A percentile compares a stretch with the other conserved stretches of the same genome.
Evolutionary conservation across 192 early-diverging fungal species (phyloP).

Genomic region (Linnemannia hyalina): DNA sequence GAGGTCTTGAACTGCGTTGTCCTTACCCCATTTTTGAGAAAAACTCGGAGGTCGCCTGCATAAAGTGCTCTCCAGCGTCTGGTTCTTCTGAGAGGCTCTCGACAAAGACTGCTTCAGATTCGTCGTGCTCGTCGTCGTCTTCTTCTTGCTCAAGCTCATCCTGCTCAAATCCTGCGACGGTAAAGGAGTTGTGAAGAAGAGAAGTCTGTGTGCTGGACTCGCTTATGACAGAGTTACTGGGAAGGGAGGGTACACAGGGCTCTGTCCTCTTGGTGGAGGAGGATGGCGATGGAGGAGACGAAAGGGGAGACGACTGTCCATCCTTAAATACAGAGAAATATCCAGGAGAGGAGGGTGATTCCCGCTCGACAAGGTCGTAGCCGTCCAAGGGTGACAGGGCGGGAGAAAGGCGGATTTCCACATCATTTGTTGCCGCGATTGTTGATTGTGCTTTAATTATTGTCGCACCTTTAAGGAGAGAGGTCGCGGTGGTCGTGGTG

Average conservation of each 20-base stretch:
- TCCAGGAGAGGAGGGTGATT: not conserved
- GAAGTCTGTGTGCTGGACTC: slow-evolving; percentile 8
- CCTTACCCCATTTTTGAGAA: slow-evolving; percentile 57
- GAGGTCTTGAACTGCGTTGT: not conserved
- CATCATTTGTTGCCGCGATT: not conserved
- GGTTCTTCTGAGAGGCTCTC: slow-evolving; percentile 40
- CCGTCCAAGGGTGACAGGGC: slow-evolving; percentile 3
- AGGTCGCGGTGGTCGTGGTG: not conserved
- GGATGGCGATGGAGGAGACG: not conserved
- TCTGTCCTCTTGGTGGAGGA: not conserved
- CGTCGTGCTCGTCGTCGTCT: slow-evolving; percentile 13
- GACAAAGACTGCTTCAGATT: not conserved
- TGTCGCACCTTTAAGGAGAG: too few relatives aligned
- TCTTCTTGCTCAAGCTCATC: slow-evolving; percentile 9
- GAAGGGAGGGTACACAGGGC: not conserved
- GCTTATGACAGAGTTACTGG: not conserved
- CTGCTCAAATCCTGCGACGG: slow-evolving; percentile 11
- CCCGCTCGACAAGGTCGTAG: slow-evolving; percentile 19
- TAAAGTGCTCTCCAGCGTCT: slow-evolving; percentile 51
- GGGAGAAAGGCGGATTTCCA: not conserved
- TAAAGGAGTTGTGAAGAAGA: not conserved
- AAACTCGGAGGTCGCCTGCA: slow-evolving; percentile 56
- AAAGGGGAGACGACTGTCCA: not conserved
- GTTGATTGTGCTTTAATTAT: not conserved
- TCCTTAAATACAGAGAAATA: not conserved